phyloP scores from a whole-genome alignment of 2,329 filamentous ascomycete genomes.

The Colletotrichum lindemuthianum region DNA sequence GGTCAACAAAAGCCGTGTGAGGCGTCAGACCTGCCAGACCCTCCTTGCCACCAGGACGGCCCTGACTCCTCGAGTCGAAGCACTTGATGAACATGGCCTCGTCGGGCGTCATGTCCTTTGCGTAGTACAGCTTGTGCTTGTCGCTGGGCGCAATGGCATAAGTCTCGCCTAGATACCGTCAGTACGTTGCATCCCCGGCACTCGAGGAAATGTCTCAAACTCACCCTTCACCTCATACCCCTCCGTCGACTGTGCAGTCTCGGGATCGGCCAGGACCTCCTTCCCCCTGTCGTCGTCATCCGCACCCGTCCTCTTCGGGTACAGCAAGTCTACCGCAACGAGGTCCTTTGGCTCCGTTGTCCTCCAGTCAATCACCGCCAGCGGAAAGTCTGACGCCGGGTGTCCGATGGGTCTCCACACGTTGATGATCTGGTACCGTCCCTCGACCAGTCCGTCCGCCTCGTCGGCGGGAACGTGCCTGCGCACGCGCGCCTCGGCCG shows the following conservation, averaged over 20 bases:
- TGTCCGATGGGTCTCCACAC: conserved; percentile 76
- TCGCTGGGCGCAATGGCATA: conserved; percentile 67
- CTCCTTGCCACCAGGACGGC: conserved; percentile 55
- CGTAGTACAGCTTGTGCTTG: conserved; percentile 70
- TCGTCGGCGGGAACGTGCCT: conserved; percentile 66
- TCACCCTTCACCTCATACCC: conserved; percentile 66
- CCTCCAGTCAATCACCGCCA: conserved; percentile 73
- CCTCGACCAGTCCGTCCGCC: conserved; percentile 64
- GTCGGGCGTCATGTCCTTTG: conserved; percentile 73
- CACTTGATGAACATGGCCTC: conserved; percentile 62
- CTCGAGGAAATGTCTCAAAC: neutral
- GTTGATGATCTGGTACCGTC: conserved; percentile 74
- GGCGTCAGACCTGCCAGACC: conserved; percentile 59
- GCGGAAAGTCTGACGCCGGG: conserved; percentile 68
- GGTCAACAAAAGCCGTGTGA: conserved; percentile 67
- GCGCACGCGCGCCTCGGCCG: conserved; percentile 69
- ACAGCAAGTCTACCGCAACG: conserved; percentile 69
- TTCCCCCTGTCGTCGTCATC: conserved; percentile 64
- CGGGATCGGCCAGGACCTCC: conserved; percentile 63
- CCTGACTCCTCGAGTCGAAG: conserved; percentile 59
- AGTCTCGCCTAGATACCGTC: conserved; percentile 62
- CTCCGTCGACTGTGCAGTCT: conserved; percentile 57
- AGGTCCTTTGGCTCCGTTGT: conserved; percentile 67
- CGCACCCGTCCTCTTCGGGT: conserved; percentile 56
- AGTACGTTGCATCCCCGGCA: neutral